phyloP scores from a whole-genome alignment of 805 yeast species.

The Starmerella stigmatis region DNA sequence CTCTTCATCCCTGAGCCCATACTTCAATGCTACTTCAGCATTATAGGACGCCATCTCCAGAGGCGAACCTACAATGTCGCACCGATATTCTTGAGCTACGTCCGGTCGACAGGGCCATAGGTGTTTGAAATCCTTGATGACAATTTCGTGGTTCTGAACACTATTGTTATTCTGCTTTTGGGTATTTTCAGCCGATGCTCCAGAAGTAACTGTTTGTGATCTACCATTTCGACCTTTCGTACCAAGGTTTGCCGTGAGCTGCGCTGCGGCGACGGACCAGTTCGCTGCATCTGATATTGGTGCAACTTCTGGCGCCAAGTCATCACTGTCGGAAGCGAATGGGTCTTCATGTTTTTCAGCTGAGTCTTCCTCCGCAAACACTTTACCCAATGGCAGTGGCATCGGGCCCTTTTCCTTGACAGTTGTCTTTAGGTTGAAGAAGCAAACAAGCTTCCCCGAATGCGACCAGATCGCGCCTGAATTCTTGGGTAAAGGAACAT shows the following conservation, averaged over 20 bases:
- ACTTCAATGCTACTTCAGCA: constrained; percentile 53
- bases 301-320: constrained; percentile 15
- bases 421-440: constrained; percentile 42
- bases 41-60: constrained; percentile 58
- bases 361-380: constrained; percentile 22
- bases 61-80: constrained; percentile 36
- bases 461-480: constrained; percentile 88
- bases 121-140: constrained; percentile 41
- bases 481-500: constrained; percentile 84
- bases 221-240: not conserved
- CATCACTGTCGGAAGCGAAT: constrained; percentile 22
- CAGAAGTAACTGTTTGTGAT: constrained; percentile 4
- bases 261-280: constrained; percentile 20
- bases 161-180: not conserved
- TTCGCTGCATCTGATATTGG: constrained; percentile 3
- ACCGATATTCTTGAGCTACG: constrained; percentile 38
- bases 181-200: not conserved
- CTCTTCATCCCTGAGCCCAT: constrained; percentile 52
- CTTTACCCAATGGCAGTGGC: constrained; percentile 20
- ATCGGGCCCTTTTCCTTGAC: constrained; percentile 17
- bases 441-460: constrained; percentile 69
- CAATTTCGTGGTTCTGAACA: constrained; percentile 4
- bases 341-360: constrained; percentile 14
- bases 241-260: constrained; percentile 5
- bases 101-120: constrained; percentile 65